Evolutionary conservation across 2,329 filamentous ascomycete genomes (phyloP).

Genomic region (Cyphellophora attinorum): DNA sequence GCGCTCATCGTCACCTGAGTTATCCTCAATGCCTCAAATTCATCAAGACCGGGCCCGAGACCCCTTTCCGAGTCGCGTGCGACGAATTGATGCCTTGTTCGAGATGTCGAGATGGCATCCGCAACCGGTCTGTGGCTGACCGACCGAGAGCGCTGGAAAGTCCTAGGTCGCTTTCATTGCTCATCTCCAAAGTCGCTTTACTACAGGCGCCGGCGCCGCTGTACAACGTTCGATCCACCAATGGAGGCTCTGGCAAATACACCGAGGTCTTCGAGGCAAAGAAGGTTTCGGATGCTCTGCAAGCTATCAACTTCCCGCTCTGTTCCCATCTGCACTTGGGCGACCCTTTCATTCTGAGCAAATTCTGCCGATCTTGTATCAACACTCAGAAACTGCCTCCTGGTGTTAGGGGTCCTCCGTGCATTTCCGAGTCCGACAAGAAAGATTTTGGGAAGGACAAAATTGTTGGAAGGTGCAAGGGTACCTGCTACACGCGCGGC

Average conservation of each 20-base stretch:
- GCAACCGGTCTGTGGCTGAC: slow-evolving; percentile 17
- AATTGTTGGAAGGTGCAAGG: slow-evolving; percentile 15
- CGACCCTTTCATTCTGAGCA: slow-evolving; percentile 18
- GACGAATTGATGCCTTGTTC: slow-evolving; percentile 17
- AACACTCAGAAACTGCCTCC: slow-evolving; percentile 18
- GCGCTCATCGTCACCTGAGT: slow-evolving; percentile 16
- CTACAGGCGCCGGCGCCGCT: slow-evolving; percentile 16
- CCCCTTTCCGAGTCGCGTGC: slow-evolving; percentile 16
- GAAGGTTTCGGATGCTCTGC: slow-evolving; percentile 16
- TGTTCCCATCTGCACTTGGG: slow-evolving; percentile 18
- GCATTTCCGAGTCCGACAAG: slow-evolving; percentile 16
- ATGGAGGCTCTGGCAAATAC: slow-evolving; percentile 15
- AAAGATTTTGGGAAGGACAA: slow-evolving; percentile 11
- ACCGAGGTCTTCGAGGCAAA: slow-evolving; percentile 19
- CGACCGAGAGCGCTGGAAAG: slow-evolving; percentile 17
- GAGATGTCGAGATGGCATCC: slow-evolving; percentile 17
- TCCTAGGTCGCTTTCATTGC: slow-evolving; percentile 13
- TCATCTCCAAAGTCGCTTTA: slow-evolving; percentile 18
- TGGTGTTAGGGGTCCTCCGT: slow-evolving; percentile 16
- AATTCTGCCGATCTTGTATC: slow-evolving; percentile 19
- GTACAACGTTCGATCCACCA: slow-evolving; percentile 13
- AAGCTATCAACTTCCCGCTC: slow-evolving; percentile 16
- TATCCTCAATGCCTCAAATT: slow-evolving; percentile 14
- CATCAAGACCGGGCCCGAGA: slow-evolving; percentile 17
- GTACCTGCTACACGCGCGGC: slow-evolving; percentile 16